Percentiles rank a stretch among this genome's conserved stretches.
These are phyloP conservation scores for Tolypocladium inflatum DNA, from an alignment of 2,329 filamentous ascomycete species.

Conservation along the genomic window DNA sequence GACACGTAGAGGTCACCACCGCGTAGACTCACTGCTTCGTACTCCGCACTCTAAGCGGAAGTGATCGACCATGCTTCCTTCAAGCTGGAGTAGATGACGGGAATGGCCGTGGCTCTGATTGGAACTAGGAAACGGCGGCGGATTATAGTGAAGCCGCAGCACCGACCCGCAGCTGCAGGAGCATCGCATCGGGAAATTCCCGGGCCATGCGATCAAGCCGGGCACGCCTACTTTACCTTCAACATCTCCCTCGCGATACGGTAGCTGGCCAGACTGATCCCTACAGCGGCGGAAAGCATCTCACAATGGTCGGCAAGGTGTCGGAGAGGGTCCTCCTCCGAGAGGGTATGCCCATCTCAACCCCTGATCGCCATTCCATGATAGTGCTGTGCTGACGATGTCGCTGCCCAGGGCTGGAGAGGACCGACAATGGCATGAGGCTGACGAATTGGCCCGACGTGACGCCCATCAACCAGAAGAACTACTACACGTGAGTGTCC, in stretches of 20 bases:
- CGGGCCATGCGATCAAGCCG: not conserved
- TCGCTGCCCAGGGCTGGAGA: conserved; percentile 62
- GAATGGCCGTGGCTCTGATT: not conserved
- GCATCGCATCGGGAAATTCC: not conserved
- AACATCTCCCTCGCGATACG: not conserved
- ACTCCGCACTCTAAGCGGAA: not conserved
- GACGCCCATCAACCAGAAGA: conserved; percentile 95
- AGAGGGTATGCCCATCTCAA: conserved; percentile 38
- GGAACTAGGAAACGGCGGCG: not conserved
- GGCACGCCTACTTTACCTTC: not conserved
- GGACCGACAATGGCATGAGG: conserved; percentile 98
- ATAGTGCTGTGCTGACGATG: conserved; percentile 11
- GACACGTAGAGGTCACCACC: not conserved
- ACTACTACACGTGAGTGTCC: conserved; percentile 81
- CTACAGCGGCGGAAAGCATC: not conserved
- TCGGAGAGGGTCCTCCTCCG: conserved; percentile 54
- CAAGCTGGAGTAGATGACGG: no score
- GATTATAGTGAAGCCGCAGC: not conserved
- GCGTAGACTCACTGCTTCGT: not conserved
- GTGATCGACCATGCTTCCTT: not conserved
- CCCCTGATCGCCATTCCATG: no score
- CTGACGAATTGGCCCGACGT: conserved; percentile 90
- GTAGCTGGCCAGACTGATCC: not conserved
- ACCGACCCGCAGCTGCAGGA: not conserved
- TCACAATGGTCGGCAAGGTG: conserved; percentile 52